These are phyloP conservation scores for Flaveria sonorensis DNA, from an alignment of 129 eudicot genomes.

Conservation along the genomic window DNA sequence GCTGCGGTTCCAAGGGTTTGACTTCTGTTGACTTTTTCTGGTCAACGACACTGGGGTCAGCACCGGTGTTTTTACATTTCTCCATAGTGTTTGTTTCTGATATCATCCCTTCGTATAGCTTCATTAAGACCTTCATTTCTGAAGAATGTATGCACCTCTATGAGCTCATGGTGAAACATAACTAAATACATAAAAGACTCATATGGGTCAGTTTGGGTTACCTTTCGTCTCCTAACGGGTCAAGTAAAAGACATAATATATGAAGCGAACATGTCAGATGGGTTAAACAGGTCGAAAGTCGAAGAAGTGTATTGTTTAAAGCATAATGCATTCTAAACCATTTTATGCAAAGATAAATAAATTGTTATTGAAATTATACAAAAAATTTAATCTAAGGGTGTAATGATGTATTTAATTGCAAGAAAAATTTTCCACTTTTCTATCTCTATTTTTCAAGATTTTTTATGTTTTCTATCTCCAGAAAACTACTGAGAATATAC, in stretches of 20 bases:
- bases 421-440: too few relatives aligned
- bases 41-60: conserved; percentile 8
- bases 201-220: background rate
- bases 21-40: conserved; percentile 33
- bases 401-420: too few relatives aligned
- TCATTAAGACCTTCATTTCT: conserved; percentile 73
- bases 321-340: background rate
- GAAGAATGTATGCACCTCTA: conserved; percentile 7
- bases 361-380: background rate
- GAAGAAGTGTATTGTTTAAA: background rate
- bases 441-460: too few relatives aligned
- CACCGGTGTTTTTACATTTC: conserved; percentile 36
- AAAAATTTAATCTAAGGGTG: too few relatives aligned
- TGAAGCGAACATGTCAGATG: background rate
- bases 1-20: conserved; percentile 25
- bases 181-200: too few relatives aligned
- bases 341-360: background rate
- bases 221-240: background rate
- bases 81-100: conserved; percentile 36
- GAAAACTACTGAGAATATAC: too few relatives aligned
- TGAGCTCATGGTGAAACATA: too few relatives aligned
- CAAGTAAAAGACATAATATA: background rate
- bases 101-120: conserved; percentile 64
- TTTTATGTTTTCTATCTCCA: too few relatives aligned
- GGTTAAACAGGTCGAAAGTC: background rate